phyloP scores from a whole-genome alignment of 768 basidiomycete species.

The Auricularia sp. region DNA sequence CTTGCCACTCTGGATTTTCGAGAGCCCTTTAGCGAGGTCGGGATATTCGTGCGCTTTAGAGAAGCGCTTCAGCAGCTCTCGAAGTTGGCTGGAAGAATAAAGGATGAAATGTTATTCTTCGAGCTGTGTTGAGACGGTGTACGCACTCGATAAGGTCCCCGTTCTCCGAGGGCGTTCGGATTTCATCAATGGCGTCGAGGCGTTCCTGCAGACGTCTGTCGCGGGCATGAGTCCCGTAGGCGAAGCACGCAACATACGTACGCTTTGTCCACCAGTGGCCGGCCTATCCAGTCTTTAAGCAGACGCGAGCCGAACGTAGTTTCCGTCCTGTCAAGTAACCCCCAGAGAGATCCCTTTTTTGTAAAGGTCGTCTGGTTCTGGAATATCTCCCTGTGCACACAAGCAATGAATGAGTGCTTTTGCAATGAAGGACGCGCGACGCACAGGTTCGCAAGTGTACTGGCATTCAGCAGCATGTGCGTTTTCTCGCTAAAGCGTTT shows the following conservation, averaged over 20 bases:
- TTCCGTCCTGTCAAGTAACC: conserved; percentile 76
- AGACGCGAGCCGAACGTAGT: conserved; percentile 84
- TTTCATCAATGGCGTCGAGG: conserved; percentile 78
- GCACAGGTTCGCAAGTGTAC: conserved; percentile 73
- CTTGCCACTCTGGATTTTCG: conserved; percentile 86
- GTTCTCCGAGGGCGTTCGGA: conserved; percentile 21
- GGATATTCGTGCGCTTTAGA: conserved; percentile 27
- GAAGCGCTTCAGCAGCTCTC: conserved; percentile 57
- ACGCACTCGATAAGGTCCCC: neutral
- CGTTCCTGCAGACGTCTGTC: conserved; percentile 46
- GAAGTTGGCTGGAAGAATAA: conserved; percentile 31
- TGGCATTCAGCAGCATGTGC: conserved; percentile 83
- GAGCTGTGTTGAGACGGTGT: neutral
- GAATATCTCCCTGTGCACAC: conserved; percentile 62
- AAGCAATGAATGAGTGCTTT: neutral
- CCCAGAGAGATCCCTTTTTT: conserved; percentile 66
- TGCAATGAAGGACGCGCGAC: conserved; percentile 13
- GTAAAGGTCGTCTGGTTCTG: conserved; percentile 78
- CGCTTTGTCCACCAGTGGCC: conserved; percentile 68
- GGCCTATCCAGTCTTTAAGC: conserved; percentile 77
- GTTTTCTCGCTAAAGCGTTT: conserved; percentile 61
- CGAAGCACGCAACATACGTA: conserved; percentile 20
- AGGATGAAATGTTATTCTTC: neutral
- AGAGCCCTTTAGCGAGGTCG: conserved; percentile 78
- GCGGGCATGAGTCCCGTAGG: neutral